phyloP scores from a whole-genome alignment of 1,284 basidiomycete genomes.

The Moniliella sp. region DNA sequence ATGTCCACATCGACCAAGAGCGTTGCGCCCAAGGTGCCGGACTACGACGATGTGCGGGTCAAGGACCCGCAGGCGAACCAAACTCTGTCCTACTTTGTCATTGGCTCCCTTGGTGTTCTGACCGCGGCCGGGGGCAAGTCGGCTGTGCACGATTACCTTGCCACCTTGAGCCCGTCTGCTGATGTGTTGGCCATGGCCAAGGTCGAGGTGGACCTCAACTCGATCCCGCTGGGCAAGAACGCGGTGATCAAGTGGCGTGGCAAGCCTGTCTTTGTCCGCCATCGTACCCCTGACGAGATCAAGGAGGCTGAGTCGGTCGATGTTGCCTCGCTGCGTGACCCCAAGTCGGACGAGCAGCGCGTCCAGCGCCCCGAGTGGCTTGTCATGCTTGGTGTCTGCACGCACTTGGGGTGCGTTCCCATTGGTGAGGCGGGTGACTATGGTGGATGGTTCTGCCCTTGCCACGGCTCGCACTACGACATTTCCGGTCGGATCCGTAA shows the following conservation, averaged over 20 bases:
- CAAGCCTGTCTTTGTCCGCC: constrained; percentile 97
- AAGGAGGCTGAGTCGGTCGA: constrained; percentile 69
- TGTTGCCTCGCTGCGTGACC: constrained; percentile 74
- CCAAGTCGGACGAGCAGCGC: constrained; percentile 66
- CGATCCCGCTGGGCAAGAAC: constrained; percentile 81
- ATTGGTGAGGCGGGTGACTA: constrained; percentile 87
- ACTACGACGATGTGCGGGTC: constrained; percentile 63
- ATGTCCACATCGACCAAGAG: no score
- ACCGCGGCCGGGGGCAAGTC: constrained; percentile 84
- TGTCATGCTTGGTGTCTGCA: constrained; percentile 51
- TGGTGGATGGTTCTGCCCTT: constrained; percentile 66
- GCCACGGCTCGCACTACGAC: constrained; percentile 89
- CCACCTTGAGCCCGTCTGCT: constrained; percentile 86
- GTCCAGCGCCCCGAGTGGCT: constrained; percentile 86
- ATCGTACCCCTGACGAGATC: constrained; percentile 77
- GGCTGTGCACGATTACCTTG: constrained; percentile 75
- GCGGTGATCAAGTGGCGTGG: constrained; percentile 55
- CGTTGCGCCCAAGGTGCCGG: constrained; percentile 68
- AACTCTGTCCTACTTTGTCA: constrained; percentile 84
- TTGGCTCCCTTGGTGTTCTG: constrained; percentile 80
- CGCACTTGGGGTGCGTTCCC: constrained; percentile 94
- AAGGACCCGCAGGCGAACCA: constrained; percentile 51
- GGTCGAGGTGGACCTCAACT: constrained; percentile 75
- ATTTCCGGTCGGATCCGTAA: constrained; percentile 86
- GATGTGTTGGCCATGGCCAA: constrained; percentile 95